Percentiles rank a stretch among this genome's conserved stretches.
Evolutionary conservation across 176 grass and related monocot species (phyloP).

Genomic region (Typha latifolia): DNA sequence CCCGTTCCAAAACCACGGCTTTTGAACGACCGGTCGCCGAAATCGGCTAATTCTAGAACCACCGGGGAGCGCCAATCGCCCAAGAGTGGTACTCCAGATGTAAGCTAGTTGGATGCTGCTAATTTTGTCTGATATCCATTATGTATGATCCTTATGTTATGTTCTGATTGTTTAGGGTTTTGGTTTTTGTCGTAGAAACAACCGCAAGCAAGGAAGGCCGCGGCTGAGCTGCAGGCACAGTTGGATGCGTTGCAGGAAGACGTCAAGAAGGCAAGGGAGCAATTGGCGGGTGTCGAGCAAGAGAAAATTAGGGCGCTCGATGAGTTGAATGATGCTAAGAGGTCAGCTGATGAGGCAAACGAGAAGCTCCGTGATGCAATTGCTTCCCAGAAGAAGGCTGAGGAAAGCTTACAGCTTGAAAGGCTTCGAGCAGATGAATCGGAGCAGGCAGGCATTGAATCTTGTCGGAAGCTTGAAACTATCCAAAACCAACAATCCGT

Average conservation of each 20-base stretch:
- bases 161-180: conserved; percentile 11
- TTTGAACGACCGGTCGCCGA: no score
- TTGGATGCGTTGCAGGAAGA: conserved; percentile 39
- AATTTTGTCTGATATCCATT: no score
- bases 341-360: conserved; percentile 42
- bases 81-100: no score
- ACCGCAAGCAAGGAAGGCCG: conserved; percentile 27
- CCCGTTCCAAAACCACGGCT: no score
- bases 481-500: conserved; percentile 59
- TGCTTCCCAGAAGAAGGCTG: conserved; percentile 24
- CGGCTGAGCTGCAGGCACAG: conserved; percentile 43
- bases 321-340: conserved; percentile 55
- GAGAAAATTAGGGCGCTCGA: conserved; percentile 45
- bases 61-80: no score
- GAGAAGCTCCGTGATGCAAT: conserved; percentile 53
- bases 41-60: no score
- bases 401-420: conserved; percentile 29
- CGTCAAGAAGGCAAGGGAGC: conserved; percentile 46
- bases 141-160: neutral
- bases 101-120: no score
- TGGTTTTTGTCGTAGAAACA: conserved; percentile 38
- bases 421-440: conserved; percentile 10
- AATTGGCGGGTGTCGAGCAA: conserved; percentile 47
- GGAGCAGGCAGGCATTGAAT: conserved; percentile 27
- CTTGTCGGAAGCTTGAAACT: conserved; percentile 39